Evolutionary conservation across 805 yeast genomes (phyloP).

Genomic region (Candida mattraensis): DNA sequence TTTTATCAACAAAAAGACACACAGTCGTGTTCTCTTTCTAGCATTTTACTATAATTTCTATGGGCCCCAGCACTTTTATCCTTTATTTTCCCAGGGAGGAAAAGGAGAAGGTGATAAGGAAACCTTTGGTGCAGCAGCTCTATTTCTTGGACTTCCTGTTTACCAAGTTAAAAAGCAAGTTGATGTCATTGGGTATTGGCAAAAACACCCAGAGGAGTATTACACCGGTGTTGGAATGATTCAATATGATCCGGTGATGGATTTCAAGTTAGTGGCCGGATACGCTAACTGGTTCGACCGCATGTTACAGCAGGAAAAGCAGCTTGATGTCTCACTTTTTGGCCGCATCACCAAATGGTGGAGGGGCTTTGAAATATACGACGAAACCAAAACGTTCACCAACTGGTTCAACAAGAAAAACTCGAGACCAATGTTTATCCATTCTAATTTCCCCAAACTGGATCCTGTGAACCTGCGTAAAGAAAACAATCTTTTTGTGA

Average conservation of each 20-base stretch:
- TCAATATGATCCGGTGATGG: conserved; percentile 51
- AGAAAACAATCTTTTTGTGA: conserved; percentile 35
- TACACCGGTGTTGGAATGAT: conserved; percentile 59
- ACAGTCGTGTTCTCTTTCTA: conserved; percentile 45
- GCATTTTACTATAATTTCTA: conserved; percentile 53
- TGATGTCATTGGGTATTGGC: conserved; percentile 49
- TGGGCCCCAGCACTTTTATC: conserved; percentile 50
- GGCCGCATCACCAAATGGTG: conserved; percentile 17
- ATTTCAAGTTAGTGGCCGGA: conserved; percentile 28
- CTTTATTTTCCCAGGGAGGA: conserved; percentile 47
- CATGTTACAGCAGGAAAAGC: conserved; percentile 4
- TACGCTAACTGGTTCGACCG: conserved; percentile 21
- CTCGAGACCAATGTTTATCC: conserved; percentile 42
- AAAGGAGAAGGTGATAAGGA: conserved; percentile 61
- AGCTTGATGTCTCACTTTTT: conserved; percentile 6
- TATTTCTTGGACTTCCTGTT: conserved; percentile 40
- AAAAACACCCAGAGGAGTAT: conserved; percentile 20
- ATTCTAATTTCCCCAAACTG: conserved; percentile 54
- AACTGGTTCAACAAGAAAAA: conserved; percentile 26
- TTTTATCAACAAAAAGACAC: conserved; percentile 47
- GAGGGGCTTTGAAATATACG: conserved; percentile 15
- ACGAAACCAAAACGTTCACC: conserved; percentile 15
- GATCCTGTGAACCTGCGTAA: conserved; percentile 42
- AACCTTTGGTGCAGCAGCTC: conserved; percentile 55
- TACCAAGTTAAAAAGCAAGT: conserved; percentile 53